These are phyloP conservation scores for Chlamydomonas sphaeroides DNA, from an alignment of 139 green algal species.

Conservation along the genomic window DNA sequence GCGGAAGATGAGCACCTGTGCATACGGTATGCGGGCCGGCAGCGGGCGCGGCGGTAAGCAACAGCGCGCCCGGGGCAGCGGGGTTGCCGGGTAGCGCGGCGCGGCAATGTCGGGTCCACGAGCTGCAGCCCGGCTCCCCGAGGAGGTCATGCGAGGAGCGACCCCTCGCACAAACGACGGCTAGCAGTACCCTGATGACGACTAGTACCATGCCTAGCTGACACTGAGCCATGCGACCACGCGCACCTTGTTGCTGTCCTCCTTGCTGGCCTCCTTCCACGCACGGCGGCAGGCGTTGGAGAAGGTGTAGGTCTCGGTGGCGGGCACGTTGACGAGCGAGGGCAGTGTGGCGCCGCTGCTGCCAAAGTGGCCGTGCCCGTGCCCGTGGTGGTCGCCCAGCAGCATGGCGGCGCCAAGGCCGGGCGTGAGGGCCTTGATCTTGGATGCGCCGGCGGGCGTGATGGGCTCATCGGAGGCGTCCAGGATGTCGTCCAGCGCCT, in stretches of 20 bases:
- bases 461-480: constrained; percentile 36
- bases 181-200: too few relatives aligned
- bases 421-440: constrained; percentile 41
- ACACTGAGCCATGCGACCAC: too few relatives aligned
- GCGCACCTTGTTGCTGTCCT: constrained; percentile 34
- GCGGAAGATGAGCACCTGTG: constrained; percentile 39
- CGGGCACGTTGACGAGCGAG: constrained; percentile 40
- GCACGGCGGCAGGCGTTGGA: constrained; percentile 40
- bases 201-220: too few relatives aligned
- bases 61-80: too few relatives aligned
- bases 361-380: background rate
- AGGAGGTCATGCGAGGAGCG: too few relatives aligned
- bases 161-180: too few relatives aligned
- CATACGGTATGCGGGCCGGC: too few relatives aligned
- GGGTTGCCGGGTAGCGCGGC: background rate
- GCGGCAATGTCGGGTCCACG: background rate
- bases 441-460: constrained; percentile 14
- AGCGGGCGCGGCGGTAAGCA: too few relatives aligned
- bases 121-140: too few relatives aligned
- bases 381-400: constrained; percentile 1
- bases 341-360: constrained; percentile 35
- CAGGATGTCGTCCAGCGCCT: constrained; percentile 46
- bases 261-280: constrained; percentile 44
- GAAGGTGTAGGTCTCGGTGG: constrained; percentile 50
- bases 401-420: constrained; percentile 1